phyloP scores from a whole-genome alignment of 1,139 yeast genomes.

The Ogataea hybrid region DNA sequence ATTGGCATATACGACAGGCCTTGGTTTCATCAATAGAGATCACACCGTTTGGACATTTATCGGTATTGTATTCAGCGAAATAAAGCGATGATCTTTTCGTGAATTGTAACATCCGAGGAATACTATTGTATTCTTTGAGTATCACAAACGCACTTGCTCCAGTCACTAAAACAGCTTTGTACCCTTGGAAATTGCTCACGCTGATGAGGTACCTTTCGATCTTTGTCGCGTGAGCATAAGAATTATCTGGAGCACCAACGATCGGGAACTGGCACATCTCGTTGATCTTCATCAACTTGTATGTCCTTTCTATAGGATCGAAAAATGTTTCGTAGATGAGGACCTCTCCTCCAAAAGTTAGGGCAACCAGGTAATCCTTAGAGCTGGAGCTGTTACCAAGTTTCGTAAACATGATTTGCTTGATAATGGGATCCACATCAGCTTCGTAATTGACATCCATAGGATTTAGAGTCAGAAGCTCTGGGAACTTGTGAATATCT shows the following conservation, averaged over 20 bases:
- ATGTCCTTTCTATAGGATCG: constrained; percentile 42
- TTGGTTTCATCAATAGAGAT: constrained; percentile 72
- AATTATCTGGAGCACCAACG: constrained; percentile 79
- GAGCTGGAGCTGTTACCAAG: constrained; percentile 54
- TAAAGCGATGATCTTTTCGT: constrained; percentile 64
- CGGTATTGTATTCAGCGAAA: constrained; percentile 47
- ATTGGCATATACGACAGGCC: constrained; percentile 68
- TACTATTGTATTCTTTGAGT: constrained; percentile 59
- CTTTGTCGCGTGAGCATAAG: constrained; percentile 64
- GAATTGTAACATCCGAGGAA: constrained; percentile 68
- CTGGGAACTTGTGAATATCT: constrained; percentile 57
- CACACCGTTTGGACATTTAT: constrained; percentile 46
- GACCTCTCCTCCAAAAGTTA: constrained; percentile 81
- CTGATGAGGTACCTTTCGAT: constrained; percentile 69
- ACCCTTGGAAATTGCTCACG: constrained; percentile 56
- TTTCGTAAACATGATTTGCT: constrained; percentile 63
- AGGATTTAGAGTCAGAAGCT: constrained; percentile 48
- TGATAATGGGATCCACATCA: constrained; percentile 70
- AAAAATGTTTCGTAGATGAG: constrained; percentile 59
- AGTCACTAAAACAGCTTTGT: constrained; percentile 64
- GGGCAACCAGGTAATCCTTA: constrained; percentile 62
- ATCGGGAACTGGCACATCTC: constrained; percentile 40
- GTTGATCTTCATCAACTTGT: constrained; percentile 47
- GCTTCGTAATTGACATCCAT: constrained; percentile 59
- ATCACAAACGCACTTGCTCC: constrained; percentile 75